Base-by-base conservation (phyloP, 352 stramenopile genomes). In the Phytophthora litchii region DNA sequence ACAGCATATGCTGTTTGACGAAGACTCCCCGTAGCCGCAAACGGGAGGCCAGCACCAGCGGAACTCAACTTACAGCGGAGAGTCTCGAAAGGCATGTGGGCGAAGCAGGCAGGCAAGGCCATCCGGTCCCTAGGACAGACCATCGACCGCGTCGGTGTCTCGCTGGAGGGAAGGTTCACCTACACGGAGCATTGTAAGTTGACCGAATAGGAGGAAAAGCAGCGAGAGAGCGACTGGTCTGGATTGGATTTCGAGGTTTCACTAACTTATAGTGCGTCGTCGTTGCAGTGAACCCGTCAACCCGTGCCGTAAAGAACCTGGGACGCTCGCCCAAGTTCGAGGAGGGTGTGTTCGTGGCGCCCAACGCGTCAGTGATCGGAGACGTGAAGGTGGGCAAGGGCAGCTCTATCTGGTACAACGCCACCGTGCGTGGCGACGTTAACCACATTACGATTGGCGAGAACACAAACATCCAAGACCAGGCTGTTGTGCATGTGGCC, bases 371-470 rank as follows among this genome's bases (percentile, higher is more conserved):
- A 3, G 86, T 98, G 27, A 95, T 98, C 58, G 93, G 93, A 21
- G 89, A 98, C 59, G 93, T 98, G 19, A 92, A 92, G 72, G 82
- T 98, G 41, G 92, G 92, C 60, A 85, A 86, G 50, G 86, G 87
- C 59, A 92, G 83, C 57, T 97, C 89, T 37, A 89, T 98, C 55
- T 98, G 91, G 93, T 98, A 98, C 73, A 89, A 91, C 44, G 87
- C 91, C 38, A 96, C 92, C 20, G 75, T 98, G 58, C 82, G 93
- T 36, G 90, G 87, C 40, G 92, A 98, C 70, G 83, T 97, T 50
- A 96, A 97, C 75, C 62, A 86, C 71, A 96, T 98, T 53, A 92
- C 78, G 6, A 98, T 99, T 72, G 96, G 95, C 32, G 83, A 95
- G 35, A 91, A 97, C 78, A 95, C 88, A 70, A 96, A 91, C 72